Conservation (phyloP, 306 rosid species). For the Urtica urens region DNA sequence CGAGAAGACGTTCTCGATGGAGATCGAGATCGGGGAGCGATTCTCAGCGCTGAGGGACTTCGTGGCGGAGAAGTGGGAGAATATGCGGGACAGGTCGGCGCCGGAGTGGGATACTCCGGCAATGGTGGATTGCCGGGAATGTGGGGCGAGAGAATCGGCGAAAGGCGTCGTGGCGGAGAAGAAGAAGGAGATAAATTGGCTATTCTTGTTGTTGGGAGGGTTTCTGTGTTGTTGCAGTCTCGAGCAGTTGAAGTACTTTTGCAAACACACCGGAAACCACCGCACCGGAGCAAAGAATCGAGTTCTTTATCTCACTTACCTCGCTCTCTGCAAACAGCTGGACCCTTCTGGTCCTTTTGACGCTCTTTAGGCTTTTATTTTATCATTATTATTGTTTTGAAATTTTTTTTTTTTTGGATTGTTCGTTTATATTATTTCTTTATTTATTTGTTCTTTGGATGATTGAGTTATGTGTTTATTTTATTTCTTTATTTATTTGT, state of each 20-base stretch:
- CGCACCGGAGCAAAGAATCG: constrained; percentile 17
- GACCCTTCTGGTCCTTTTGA: background rate
- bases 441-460: no score
- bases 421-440: no score
- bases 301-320: background rate
- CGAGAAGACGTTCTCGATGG: constrained; percentile 6
- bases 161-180: constrained; percentile 23
- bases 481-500: no score
- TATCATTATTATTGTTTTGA: no score
- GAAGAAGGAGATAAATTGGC: constrained; percentile 42
- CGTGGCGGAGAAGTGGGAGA: background rate
- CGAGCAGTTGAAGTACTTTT: constrained; percentile 40
- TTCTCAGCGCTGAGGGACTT: background rate
- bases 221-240: constrained; percentile 41
- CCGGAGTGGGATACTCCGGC: constrained; percentile 25
- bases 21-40: constrained; percentile 3
- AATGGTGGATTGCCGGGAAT: constrained; percentile 20
- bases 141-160: constrained; percentile 16
- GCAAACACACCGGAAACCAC: constrained; percentile 33
- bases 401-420: no score
- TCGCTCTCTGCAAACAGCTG: background rate
- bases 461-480: no score
- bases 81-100: constrained; percentile 36
- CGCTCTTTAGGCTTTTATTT: no score
- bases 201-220: constrained; percentile 49